Conservation (phyloP, 306 rosid genomes). For the Oemleria cerasiformis region DNA sequence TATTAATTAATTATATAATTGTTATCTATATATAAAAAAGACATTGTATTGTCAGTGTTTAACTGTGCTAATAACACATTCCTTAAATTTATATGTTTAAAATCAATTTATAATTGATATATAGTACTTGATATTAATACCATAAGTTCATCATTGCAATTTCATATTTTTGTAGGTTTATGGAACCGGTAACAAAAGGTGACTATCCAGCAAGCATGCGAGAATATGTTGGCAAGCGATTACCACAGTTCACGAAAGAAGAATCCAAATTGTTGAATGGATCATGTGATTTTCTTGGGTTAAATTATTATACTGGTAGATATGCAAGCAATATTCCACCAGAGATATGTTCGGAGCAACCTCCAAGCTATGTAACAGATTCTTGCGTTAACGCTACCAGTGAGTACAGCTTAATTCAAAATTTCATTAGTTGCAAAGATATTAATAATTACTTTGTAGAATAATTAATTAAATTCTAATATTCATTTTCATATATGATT, state of each 20-base stretch:
- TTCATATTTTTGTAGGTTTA: constrained; percentile 36
- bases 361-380: constrained; percentile 37
- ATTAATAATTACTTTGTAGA: neutral
- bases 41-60: too few relatives aligned
- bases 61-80: too few relatives aligned
- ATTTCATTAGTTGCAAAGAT: neutral
- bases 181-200: constrained; percentile 56
- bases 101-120: too few relatives aligned
- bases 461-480: neutral
- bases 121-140: too few relatives aligned
- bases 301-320: constrained; percentile 51
- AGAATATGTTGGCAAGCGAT: constrained; percentile 43
- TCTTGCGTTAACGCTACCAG: constrained; percentile 31
- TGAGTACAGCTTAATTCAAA: constrained; percentile 10
- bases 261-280: constrained; percentile 45
- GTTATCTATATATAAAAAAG: too few relatives aligned
- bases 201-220: constrained; percentile 60
- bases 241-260: constrained; percentile 55
- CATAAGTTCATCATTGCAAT: neutral
- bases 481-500: neutral
- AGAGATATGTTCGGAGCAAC: constrained; percentile 3
- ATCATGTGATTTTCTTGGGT: constrained; percentile 62
- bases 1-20: too few relatives aligned
- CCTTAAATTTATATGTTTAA: too few relatives aligned
- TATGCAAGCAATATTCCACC: constrained; percentile 37